phyloP scores from a whole-genome alignment of 352 stramenopile species.

The Globisporangium okanoganense region DNA sequence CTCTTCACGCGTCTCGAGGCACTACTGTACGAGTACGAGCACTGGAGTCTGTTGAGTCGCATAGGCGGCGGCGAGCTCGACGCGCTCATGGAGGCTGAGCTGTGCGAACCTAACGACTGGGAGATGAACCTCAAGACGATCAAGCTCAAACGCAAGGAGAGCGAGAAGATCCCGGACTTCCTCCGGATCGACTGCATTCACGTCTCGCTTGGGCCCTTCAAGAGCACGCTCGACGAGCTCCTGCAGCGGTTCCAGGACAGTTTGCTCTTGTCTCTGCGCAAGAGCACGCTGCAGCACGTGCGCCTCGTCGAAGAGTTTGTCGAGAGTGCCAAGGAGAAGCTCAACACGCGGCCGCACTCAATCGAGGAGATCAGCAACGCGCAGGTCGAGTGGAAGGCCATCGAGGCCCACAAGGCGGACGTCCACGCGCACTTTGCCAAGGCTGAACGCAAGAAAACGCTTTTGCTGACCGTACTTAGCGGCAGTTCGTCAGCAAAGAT shows the following conservation, averaged over 20 bases:
- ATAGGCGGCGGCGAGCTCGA: slow-evolving; percentile 67
- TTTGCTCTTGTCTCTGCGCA: slow-evolving; percentile 81
- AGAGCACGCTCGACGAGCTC: slow-evolving; percentile 81
- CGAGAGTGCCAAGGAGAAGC: slow-evolving; percentile 81
- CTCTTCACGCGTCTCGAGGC: slow-evolving; percentile 85
- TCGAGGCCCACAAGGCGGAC: slow-evolving; percentile 57
- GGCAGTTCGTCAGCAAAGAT: slow-evolving; percentile 36
- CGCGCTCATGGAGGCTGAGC: slow-evolving; percentile 66
- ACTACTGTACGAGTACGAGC: slow-evolving; percentile 75
- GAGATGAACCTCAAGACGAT: slow-evolving; percentile 91
- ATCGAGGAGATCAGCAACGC: slow-evolving; percentile 91
- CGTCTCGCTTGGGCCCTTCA: slow-evolving; percentile 87
- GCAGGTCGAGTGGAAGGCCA: slow-evolving; percentile 89
- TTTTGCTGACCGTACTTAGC: slow-evolving; percentile 58
- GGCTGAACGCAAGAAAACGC: slow-evolving; percentile 81
- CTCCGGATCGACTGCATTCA: slow-evolving; percentile 90
- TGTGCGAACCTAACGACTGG: slow-evolving; percentile 74
- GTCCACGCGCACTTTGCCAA: slow-evolving; percentile 62
- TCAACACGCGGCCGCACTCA: slow-evolving; percentile 86
- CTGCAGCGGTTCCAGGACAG: slow-evolving; percentile 84
- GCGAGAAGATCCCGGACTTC: slow-evolving; percentile 90
- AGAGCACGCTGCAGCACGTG: slow-evolving; percentile 75
- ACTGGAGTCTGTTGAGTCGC: slow-evolving; percentile 64
- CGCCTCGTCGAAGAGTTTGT: slow-evolving; percentile 89
- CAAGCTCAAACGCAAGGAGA: slow-evolving; percentile 88